These are phyloP conservation scores for Dictyostelium citrinum DNA, from an alignment of 78 protist genomes.

Conservation along the genomic window DNA sequence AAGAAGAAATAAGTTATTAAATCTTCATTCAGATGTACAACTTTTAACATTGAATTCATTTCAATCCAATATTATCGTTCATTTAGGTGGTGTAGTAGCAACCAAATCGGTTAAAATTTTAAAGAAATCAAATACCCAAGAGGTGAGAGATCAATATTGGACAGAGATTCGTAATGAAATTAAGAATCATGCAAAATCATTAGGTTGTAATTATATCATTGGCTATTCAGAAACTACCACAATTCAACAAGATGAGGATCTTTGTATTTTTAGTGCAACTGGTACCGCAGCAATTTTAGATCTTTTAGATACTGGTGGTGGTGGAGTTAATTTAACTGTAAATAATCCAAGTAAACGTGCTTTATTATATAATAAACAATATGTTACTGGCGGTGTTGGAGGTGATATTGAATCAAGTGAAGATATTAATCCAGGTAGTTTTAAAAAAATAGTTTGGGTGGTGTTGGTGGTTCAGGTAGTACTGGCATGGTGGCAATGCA, in stretches of 20 bases:
- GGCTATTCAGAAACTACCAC: constrained; percentile 89
- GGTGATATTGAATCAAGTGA: constrained; percentile 16
- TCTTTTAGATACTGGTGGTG: neutral
- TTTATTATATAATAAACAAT: neutral
- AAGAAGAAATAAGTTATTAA: neutral
- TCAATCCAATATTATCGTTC: constrained; percentile 25
- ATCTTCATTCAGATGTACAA: constrained; percentile 26
- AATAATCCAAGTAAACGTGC: neutral
- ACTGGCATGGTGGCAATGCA: neutral
- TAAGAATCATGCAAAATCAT: constrained; percentile 80
- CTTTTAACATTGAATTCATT: constrained; percentile 63
- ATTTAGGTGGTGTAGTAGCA: constrained; percentile 76
- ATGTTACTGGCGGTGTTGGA: neutral
- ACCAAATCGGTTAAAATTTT: constrained; percentile 64
- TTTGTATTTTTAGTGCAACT: constrained; percentile 77
- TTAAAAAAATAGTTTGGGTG: neutral
- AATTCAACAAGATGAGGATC: constrained; percentile 75
- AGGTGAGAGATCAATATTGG: constrained; percentile 91
- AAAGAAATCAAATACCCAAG: constrained; percentile 70
- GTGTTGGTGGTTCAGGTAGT: neutral
- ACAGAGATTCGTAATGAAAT: constrained; percentile 92
- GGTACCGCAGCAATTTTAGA: constrained; percentile 84
- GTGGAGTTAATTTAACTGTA: neutral
- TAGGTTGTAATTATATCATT: constrained; percentile 86
- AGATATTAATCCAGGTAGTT: constrained; percentile 8